Percentiles rank a stretch among this genome's conserved stretches.
These are phyloP conservation scores for Cardamine chenopodiifolia DNA, from an alignment of 345 rosid genomes.

Conservation along the genomic window DNA sequence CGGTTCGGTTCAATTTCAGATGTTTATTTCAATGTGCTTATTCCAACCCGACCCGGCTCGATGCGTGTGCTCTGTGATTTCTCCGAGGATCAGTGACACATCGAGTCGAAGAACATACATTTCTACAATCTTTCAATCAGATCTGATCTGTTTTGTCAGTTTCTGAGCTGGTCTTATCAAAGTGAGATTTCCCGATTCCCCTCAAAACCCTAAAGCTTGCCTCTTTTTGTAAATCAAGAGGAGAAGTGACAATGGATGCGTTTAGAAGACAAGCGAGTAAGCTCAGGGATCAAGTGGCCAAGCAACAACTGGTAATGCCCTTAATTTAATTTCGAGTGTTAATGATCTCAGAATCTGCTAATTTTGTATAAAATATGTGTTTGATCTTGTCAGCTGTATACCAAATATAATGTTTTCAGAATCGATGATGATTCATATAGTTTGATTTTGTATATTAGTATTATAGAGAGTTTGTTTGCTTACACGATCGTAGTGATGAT, in stretches of 20 bases:
- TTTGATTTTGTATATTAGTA: neutral
- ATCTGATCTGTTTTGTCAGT: conserved; percentile 33
- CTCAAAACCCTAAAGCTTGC: conserved; percentile 3
- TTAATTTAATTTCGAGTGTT: neutral
- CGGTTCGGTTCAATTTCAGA: conserved; percentile 8
- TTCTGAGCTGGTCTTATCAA: conserved; percentile 8
- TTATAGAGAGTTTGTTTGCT: neutral
- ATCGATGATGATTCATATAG: neutral
- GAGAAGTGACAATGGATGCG: conserved; percentile 62
- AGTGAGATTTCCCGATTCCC: neutral
- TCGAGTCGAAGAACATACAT: conserved; percentile 29
- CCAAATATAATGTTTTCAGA: neutral
- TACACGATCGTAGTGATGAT: conserved; percentile 36
- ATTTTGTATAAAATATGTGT: neutral
- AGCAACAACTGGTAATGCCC: conserved; percentile 66
- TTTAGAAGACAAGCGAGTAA: conserved; percentile 92
- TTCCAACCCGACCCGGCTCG: conserved; percentile 1
- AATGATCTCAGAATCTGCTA: neutral
- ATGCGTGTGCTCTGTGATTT: conserved; percentile 20
- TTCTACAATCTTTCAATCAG: conserved; percentile 15
- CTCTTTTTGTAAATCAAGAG: conserved; percentile 3
- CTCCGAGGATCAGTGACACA: conserved; percentile 25
- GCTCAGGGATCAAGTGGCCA: conserved; percentile 93
- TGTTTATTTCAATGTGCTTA: neutral
- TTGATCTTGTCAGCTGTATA: conserved; percentile 1